These are phyloP conservation scores for Cicer arietinum DNA, from an alignment of 306 rosid genomes.

Conservation along the genomic window DNA sequence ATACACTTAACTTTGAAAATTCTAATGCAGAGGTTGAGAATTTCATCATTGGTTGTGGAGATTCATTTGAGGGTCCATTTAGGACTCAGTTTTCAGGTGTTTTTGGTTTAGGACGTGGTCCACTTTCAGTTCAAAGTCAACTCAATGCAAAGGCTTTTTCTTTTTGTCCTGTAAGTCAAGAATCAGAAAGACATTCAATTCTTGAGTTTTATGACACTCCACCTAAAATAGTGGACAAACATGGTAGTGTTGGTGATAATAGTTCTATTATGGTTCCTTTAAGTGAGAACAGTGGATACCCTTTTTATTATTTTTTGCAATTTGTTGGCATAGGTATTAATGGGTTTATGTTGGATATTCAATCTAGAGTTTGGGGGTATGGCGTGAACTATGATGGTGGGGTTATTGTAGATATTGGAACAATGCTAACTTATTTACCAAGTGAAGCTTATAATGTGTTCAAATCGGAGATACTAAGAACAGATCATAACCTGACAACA, in stretches of 20 bases:
- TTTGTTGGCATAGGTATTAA: constrained; percentile 49
- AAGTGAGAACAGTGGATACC: constrained; percentile 39
- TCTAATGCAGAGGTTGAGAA: constrained; percentile 27
- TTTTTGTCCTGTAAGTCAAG: constrained; percentile 30
- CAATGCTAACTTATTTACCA: constrained; percentile 43
- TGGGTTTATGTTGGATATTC: constrained; percentile 54
- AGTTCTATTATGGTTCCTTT: constrained; percentile 43
- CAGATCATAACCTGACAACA: constrained; percentile 15
- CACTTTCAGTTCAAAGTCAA: constrained; percentile 51
- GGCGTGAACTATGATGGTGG: constrained; percentile 56
- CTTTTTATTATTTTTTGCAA: constrained; percentile 51
- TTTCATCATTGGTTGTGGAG: constrained; percentile 49
- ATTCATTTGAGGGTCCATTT: constrained; percentile 44
- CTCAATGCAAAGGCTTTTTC: constrained; percentile 51
- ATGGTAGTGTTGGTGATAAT: neutral
- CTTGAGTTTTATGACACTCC: constrained; percentile 40
- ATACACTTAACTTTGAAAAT: constrained; percentile 20
- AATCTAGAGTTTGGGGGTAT: constrained; percentile 55
- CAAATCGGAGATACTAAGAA: constrained; percentile 34
- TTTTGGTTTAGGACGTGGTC: constrained; percentile 54
- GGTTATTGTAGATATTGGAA: constrained; percentile 41
- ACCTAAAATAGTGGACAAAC: neutral
- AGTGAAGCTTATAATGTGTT: constrained; percentile 45
- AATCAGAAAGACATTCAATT: constrained; percentile 26
- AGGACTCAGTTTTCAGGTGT: constrained; percentile 41